These are phyloP conservation scores for Pseudogymnoascus sp. DNA, from an alignment of 2,329 filamentous ascomycete species.

Conservation along the genomic window DNA sequence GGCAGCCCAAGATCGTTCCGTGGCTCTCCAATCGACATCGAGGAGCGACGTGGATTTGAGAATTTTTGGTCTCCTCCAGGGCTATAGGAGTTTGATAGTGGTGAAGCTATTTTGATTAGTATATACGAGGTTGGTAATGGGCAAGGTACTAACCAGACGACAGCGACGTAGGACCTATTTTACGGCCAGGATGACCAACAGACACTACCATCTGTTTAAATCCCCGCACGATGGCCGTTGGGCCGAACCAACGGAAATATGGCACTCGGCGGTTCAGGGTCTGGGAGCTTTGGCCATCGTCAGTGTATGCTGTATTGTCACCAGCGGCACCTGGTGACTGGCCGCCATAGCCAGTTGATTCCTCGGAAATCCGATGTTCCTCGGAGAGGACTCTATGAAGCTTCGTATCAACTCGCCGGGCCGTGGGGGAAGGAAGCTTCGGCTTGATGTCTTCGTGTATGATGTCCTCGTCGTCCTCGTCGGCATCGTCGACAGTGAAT, in stretches of 20 bases:
- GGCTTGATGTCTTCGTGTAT: conserved; percentile 23
- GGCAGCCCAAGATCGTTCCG: conserved; percentile 43
- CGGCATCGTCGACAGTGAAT: conserved; percentile 28
- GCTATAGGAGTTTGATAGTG: conserved; percentile 20
- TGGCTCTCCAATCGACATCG: conserved; percentile 20
- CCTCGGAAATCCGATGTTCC: neutral
- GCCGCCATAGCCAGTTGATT: neutral
- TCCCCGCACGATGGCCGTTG: conserved; percentile 82
- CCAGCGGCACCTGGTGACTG: neutral
- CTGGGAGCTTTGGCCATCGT: neutral
- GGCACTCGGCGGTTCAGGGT: conserved; percentile 58
- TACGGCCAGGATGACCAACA: conserved; percentile 58
- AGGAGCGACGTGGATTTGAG: conserved; percentile 16
- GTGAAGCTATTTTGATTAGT: conserved; percentile 23
- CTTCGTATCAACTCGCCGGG: neutral
- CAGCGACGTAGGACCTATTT: conserved; percentile 32
- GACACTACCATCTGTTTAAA: conserved; percentile 90
- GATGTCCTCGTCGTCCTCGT: conserved; percentile 28
- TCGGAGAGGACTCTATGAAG: neutral
- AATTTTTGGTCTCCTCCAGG: conserved; percentile 15
- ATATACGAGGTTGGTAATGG: conserved; percentile 16
- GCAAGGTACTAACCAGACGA: neutral
- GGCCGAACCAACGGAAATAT: conserved; percentile 86
- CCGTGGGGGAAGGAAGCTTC: neutral
- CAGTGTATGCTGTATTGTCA: neutral